Base-by-base conservation (phyloP, 148 eudicot genomes). In the Vaccinium corymbosum region DNA sequence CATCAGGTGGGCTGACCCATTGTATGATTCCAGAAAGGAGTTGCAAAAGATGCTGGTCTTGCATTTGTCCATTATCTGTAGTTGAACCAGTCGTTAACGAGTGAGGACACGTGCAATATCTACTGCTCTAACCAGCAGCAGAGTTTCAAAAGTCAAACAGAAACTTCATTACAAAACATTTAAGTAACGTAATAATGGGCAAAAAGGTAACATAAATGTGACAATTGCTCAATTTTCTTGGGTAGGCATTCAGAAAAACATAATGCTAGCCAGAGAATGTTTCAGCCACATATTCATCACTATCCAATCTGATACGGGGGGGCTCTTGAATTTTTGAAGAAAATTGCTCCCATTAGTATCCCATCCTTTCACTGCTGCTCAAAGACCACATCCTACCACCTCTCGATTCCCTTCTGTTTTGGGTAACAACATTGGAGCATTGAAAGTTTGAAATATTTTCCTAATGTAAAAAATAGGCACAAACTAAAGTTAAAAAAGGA, bases 1-100 rank as follows among this genome's bases (percentile, higher is more conserved):
- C 92, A 85, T 92, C 98, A 59, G 96, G 94, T 71, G 99, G 99
- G 85, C 91, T 91, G 84, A 97, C 85, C 99, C 99, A 97, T 38
- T 85, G 93, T 74, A 97, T 62, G 82, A 97, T 87, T 85, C 98
- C 98, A 78, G 94, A 90, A 20, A 97, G 87, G 81, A 94, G 64
- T 81, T 93, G 96, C 83, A 93, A 83, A 86, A 94, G 96, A 87
- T 97, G 94, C 78, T 93, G 94, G 81, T 91, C 95, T 90, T 90
- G 95, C 88, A 89, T 91, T 72, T 89, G 90, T 70, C 88, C 89
- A 81, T 88, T 85, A 85, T 94, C 99, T 97, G 88, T 76, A 85
- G 62, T 72, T 83, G 61, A 68, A 80, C 29, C 72, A 80, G 51
- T 38, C 77, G 76, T 12, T 78, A 82, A 78, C 42, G 9, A 57